Base-by-base conservation (phyloP, 495 filamentous ascomycete genomes). In the Margaritispora aquatica region DNA sequence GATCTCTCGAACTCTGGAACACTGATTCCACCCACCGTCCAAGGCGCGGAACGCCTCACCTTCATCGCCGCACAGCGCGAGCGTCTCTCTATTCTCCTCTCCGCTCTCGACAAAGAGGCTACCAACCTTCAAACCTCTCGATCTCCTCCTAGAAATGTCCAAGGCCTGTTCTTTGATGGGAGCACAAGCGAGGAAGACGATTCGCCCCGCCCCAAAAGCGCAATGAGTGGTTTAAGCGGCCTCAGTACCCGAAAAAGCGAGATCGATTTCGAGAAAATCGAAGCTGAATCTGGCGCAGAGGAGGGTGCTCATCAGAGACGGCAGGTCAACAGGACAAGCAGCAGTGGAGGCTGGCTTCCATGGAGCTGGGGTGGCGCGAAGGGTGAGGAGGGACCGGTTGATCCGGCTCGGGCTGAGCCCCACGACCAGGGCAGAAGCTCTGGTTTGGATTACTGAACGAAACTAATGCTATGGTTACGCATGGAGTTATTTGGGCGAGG, bases 261-360 rank as follows among this genome's bases (percentile, higher is more conserved):
- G 8, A 66, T 90, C 67, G 90, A 92, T 59, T 96, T 96, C 68
- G 88, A 93, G 66, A 85, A 87, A 66, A 85, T 96, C 61, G 86
- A 90, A 36, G 77, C 78, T n/a, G 86, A 88, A 56, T 87, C 87
- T 63, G 77, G 79, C 1, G 52, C 58, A 4, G 76, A 71, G 31
- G 80, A 80, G 41, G 79, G 75, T 47, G 69, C 76, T 15, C 69
- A 70, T 17, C 56, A 59, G 47, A 66, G 68, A 57, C 69, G 66
- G 47, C 61, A 69, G 51, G 57, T 48, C 26, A 55, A 51, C 44
- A 46, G 51, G 44, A 49, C n/a, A 15, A 27, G 51, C 46, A 53
- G 56, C 51, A 60, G 52, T 26, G 77, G 78, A 2, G 71, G 76
- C 1, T 86, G 84, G 85, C 76, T 85, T 71, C 77, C 81, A 7